Evolutionary conservation across 345 rosid species (phyloP).

Genomic region (Dovyalis caffra): DNA sequence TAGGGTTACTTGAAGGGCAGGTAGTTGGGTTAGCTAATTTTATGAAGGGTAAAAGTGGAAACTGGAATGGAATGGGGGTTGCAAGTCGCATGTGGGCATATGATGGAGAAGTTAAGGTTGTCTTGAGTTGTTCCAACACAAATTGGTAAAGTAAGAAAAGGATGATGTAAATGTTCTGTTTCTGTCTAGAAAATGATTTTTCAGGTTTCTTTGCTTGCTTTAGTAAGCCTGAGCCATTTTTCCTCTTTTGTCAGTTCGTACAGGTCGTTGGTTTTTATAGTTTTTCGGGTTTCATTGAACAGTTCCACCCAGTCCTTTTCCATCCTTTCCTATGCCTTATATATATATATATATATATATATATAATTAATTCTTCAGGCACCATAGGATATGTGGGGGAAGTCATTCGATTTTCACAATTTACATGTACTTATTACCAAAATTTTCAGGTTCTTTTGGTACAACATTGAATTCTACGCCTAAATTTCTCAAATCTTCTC

Average conservation of each 20-base stretch:
- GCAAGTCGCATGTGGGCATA: slow-evolving; percentile 16
- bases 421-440: too few relatives aligned
- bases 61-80: not conserved
- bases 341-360: too few relatives aligned
- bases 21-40: not conserved
- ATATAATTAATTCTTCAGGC: too few relatives aligned
- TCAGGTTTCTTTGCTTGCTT: slow-evolving; percentile 2
- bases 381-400: too few relatives aligned
- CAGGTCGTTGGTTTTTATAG: not conserved
- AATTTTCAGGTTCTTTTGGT: too few relatives aligned
- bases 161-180: slow-evolving; percentile 24
- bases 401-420: too few relatives aligned
- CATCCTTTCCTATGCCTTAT: too few relatives aligned
- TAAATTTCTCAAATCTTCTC: too few relatives aligned
- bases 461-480: too few relatives aligned
- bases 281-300: not conserved
- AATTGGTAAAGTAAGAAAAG: slow-evolving; percentile 11
- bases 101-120: slow-evolving; percentile 51
- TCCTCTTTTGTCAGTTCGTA: not conserved
- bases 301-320: too few relatives aligned
- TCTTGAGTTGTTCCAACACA: slow-evolving; percentile 44
- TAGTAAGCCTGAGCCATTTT: not conserved
- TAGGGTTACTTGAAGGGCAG: too few relatives aligned
- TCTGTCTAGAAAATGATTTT: slow-evolving; percentile 14
- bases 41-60: not conserved